phyloP scores from a whole-genome alignment of 2,329 filamentous ascomycete species.

The Aureobasidium pullulans region DNA sequence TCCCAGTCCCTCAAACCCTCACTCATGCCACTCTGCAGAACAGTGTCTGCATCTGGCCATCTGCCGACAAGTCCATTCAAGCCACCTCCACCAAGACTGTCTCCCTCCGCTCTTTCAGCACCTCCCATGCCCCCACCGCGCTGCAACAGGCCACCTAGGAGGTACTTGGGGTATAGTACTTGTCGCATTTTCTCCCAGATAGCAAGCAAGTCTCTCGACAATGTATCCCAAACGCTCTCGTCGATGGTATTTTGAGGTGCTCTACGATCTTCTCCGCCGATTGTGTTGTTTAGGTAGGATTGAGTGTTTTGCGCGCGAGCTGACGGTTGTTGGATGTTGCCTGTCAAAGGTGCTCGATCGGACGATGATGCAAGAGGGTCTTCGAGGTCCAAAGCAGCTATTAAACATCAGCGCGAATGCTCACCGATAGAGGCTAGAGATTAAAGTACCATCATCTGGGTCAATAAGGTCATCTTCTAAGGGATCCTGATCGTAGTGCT shows the following conservation, averaged over 20 bases:
- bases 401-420: not conserved
- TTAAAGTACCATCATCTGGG: constrained; percentile 41
- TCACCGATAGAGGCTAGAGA: too few relatives aligned
- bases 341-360: constrained; percentile 72
- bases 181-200: constrained; percentile 98
- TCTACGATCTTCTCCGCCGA: constrained; percentile 85
- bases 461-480: constrained; percentile 46
- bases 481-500: constrained; percentile 38
- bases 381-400: constrained; percentile 68
- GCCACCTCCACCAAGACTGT: constrained; percentile 32
- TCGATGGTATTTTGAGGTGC: constrained; percentile 92
- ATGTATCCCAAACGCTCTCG: constrained; percentile 94
- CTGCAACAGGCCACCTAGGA: constrained; percentile 62
- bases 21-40: constrained; percentile 67
- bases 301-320: constrained; percentile 56
- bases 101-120: constrained; percentile 49
- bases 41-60: constrained; percentile 61
- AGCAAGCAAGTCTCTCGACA: constrained; percentile 81
- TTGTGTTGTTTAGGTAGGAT: constrained; percentile 77
- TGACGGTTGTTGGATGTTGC: constrained; percentile 61
- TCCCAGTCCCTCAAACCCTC: constrained; percentile 94
- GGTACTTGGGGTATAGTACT: constrained; percentile 91
- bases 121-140: constrained; percentile 50
- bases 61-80: constrained; percentile 51
- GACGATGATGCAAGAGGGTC: constrained; percentile 67